Evolutionary conservation across 495 filamentous ascomycete species (phyloP).

Genomic region (Neurospora sp.): DNA sequence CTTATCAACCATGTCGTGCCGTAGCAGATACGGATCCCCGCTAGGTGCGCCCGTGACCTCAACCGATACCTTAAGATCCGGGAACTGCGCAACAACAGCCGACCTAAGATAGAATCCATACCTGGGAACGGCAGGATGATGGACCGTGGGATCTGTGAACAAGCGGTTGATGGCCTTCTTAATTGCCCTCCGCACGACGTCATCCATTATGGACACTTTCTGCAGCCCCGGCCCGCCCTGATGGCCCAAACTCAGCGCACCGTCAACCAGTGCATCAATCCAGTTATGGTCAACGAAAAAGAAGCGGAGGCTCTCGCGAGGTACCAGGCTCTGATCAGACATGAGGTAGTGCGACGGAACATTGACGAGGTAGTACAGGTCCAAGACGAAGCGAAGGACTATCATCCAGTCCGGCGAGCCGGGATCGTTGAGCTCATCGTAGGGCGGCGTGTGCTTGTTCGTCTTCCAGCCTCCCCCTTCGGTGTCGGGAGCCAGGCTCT

Average conservation of each 20-base stretch:
- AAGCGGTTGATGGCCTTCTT: conserved; percentile 25
- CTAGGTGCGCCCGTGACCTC: not conserved
- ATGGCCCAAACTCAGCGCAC: conserved; percentile 35
- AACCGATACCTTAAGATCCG: conserved; percentile 16
- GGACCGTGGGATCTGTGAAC: not conserved
- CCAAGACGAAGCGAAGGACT: conserved; percentile 27
- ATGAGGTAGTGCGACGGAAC: conserved; percentile 34
- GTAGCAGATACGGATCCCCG: conserved; percentile 5
- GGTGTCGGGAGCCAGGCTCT: not conserved
- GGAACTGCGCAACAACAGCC: conserved; percentile 16
- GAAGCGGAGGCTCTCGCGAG: conserved; percentile 33
- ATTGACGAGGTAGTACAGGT: conserved; percentile 24
- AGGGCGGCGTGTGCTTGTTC: conserved; percentile 1
- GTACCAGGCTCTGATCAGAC: conserved; percentile 28
- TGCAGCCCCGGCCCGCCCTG: conserved; percentile 11
- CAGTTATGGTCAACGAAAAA: conserved; percentile 38
- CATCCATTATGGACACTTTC: not conserved
- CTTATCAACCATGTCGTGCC: conserved; percentile 13
- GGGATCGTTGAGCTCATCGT: conserved; percentile 23
- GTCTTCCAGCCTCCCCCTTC: not conserved
- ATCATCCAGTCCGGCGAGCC: conserved; percentile 23
- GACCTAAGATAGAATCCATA: conserved; percentile 23
- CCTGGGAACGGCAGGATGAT: conserved; percentile 13
- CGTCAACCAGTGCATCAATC: conserved; percentile 37
- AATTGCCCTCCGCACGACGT: conserved; percentile 20